These are phyloP conservation scores for Colletotrichum neosansevieriae DNA, from an alignment of 2,329 filamentous ascomycete species.

Conservation along the genomic window DNA sequence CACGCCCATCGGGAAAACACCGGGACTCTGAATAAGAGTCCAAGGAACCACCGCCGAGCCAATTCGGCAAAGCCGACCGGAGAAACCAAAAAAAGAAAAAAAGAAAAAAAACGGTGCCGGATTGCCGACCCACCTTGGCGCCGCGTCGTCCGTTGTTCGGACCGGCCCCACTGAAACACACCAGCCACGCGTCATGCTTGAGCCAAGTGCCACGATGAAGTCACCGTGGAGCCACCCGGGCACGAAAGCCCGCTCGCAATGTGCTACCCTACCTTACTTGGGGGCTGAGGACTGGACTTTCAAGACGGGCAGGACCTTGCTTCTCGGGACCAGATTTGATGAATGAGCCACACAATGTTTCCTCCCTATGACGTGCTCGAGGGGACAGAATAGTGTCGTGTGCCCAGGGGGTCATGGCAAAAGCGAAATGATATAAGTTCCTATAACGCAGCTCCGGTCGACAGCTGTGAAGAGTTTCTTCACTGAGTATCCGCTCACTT, in stretches of 20 bases:
- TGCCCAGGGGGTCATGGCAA: conserved; percentile 1
- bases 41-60: neutral
- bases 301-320: conserved; percentile 11
- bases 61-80: neutral
- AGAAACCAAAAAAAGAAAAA: neutral
- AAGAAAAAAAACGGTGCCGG: conserved; percentile 12
- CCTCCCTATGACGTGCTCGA: conserved; percentile 16
- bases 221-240: conserved; percentile 28
- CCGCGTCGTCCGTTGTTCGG: conserved; percentile 14
- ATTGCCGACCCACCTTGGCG: conserved; percentile 34
- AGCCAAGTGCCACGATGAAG: conserved; percentile 33
- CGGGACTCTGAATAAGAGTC: neutral
- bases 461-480: neutral
- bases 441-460: neutral
- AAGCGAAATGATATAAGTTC: neutral
- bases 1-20: too few species aligned
- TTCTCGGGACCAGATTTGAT: neutral
- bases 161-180: conserved; percentile 4
- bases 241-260: conserved; percentile 1
- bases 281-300: neutral
- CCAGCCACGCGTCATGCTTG: conserved; percentile 27
- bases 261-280: neutral
- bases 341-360: conserved; percentile 15
- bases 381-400: conserved; percentile 12
- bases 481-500: neutral